phyloP scores from a whole-genome alignment of 2,329 filamentous ascomycete species.

The Paecilomyces sp. region DNA sequence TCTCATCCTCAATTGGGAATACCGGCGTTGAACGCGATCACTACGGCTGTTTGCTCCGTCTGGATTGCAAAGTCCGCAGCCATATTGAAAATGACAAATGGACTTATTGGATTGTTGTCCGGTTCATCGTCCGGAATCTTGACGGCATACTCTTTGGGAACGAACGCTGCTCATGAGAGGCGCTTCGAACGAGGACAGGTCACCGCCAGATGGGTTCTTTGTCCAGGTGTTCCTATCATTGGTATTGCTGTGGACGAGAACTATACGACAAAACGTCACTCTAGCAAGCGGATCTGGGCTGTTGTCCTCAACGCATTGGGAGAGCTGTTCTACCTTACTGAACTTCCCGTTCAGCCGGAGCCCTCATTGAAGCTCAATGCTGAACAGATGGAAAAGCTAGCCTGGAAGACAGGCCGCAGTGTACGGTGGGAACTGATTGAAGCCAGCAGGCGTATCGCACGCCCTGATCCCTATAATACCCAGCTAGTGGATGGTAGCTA shows the following conservation, averaged over 20 bases:
- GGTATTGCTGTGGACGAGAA: constrained; percentile 76
- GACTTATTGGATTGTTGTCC: constrained; percentile 71
- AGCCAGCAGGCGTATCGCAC: constrained; percentile 63
- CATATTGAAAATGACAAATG: constrained; percentile 65
- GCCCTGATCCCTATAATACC: constrained; percentile 65
- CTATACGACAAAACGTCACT: constrained; percentile 64
- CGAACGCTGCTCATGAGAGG: constrained; percentile 51
- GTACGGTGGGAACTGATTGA: constrained; percentile 78
- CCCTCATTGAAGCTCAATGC: constrained; percentile 37
- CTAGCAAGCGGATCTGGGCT: constrained; percentile 73
- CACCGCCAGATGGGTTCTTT: constrained; percentile 82
- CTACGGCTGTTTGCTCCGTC: constrained; percentile 67
- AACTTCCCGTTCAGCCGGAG: constrained; percentile 55
- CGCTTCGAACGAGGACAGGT: constrained; percentile 67
- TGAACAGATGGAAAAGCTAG: constrained; percentile 55
- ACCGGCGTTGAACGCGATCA: constrained; percentile 63
- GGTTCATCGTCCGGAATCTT: constrained; percentile 80
- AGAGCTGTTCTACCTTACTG: constrained; percentile 78
- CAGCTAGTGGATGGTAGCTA: constrained; percentile 65
- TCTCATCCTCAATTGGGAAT: constrained; percentile 64
- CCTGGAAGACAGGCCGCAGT: constrained; percentile 74
- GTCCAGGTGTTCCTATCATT: constrained; percentile 87
- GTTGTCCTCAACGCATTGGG: constrained; percentile 89
- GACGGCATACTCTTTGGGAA: constrained; percentile 70
- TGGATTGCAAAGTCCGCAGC: constrained; percentile 83